Percentiles rank a stretch among this genome's conserved stretches.
Conservation (phyloP, 2,329 filamentous ascomycete species). For the Xylariaceae sp. region DNA sequence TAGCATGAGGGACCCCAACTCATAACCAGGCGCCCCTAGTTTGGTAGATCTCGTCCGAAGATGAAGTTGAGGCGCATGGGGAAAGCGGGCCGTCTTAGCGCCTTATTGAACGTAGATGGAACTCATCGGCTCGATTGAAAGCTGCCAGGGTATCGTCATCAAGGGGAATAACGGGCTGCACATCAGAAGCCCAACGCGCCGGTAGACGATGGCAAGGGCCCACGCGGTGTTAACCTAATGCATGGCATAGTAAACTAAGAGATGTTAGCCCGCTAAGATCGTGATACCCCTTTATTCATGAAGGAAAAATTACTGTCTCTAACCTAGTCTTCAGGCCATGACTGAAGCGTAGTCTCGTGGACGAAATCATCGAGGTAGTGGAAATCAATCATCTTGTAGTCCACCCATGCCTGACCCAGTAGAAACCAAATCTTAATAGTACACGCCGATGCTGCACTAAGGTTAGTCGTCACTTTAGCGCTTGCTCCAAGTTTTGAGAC, state of each 20-base stretch:
- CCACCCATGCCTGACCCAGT: background rate
- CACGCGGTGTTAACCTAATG: slow-evolving; percentile 4
- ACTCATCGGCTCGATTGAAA: slow-evolving; percentile 19
- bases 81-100: slow-evolving; percentile 7
- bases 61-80: slow-evolving; percentile 23
- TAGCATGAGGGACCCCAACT: slow-evolving; percentile 23
- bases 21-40: slow-evolving; percentile 23
- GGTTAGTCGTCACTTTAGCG: slow-evolving; percentile 15
- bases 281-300: background rate
- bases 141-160: slow-evolving; percentile 11
- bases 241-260: background rate
- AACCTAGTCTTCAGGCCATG: background rate
- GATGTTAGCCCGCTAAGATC: background rate
- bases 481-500: slow-evolving; percentile 33
- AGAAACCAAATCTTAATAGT: background rate
- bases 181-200: slow-evolving; percentile 8
- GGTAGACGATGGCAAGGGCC: slow-evolving; percentile 5
- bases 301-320: background rate
- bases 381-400: background rate
- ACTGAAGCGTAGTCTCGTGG: background rate
- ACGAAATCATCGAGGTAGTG: background rate
- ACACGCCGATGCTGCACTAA: background rate
- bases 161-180: slow-evolving; percentile 5
- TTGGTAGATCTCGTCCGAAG: slow-evolving; percentile 37
- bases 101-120: slow-evolving; percentile 7